Evolutionary conservation across 345 rosid genomes (phyloP).

Genomic region (Aegle marmelos): DNA sequence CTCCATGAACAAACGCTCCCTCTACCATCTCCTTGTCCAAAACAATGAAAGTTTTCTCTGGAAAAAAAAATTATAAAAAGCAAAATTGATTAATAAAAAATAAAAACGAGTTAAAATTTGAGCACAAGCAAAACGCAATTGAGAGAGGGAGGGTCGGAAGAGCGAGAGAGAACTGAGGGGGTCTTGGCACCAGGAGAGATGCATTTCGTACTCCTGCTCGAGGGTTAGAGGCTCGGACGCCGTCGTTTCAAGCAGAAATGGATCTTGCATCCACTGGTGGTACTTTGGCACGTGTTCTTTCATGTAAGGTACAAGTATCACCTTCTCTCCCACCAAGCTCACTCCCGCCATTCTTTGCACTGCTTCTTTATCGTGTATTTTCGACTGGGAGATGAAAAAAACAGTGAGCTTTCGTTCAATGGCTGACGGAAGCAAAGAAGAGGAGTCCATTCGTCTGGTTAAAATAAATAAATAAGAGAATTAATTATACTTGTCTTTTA

Average conservation of each 20-base stretch:
- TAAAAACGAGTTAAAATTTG: not conserved
- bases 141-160: not conserved
- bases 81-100: slow-evolving; percentile 10
- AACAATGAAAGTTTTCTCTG: slow-evolving; percentile 90
- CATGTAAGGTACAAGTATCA: slow-evolving; percentile 77
- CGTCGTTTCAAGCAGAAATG: slow-evolving; percentile 73
- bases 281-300: slow-evolving; percentile 74
- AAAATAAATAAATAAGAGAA: no score
- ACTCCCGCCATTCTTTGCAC: slow-evolving; percentile 31
- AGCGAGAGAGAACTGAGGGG: slow-evolving; percentile 54
- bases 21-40: slow-evolving; percentile 64
- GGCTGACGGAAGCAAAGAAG: not conserved
- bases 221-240: slow-evolving; percentile 89
- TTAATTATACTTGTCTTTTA: no score
- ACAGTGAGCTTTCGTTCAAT: not conserved
- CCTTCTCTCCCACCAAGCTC: slow-evolving; percentile 80
- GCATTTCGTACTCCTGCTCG: slow-evolving; percentile 78
- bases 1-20: slow-evolving; percentile 55
- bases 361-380: no score
- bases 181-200: slow-evolving; percentile 85
- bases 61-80: slow-evolving; percentile 21
- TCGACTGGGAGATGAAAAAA: no score
- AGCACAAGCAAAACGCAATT: not conserved
- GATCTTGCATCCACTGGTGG: slow-evolving; percentile 93
- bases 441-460: no score